Evolutionary conservation across 345 rosid genomes (phyloP).

Genomic region (Eucalyptus curtisii): DNA sequence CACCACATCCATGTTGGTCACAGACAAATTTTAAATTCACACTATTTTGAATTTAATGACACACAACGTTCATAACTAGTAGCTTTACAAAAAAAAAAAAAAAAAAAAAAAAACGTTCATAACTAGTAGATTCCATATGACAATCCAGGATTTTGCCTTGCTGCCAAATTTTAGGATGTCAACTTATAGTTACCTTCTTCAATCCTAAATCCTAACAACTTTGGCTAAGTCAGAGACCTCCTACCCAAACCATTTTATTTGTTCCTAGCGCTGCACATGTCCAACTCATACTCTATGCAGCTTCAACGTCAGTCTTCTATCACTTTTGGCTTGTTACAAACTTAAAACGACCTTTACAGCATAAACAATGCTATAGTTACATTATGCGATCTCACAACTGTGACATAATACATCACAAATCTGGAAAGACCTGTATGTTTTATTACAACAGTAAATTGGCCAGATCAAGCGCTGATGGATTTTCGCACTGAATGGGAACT

Average conservation of each 20-base stretch:
- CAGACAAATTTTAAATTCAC: neutral
- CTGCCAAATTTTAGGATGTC: neutral
- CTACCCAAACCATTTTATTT: neutral
- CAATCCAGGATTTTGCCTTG: neutral
- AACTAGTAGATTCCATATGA: neutral
- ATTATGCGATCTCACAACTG: neutral
- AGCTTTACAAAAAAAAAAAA: too few species aligned
- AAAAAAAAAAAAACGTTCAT: too few species aligned
- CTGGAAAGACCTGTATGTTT: neutral
- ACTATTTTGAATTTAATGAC: neutral
- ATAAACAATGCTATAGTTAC: neutral
- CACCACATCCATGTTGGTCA: neutral
- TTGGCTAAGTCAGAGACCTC: neutral
- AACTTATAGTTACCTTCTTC: neutral
- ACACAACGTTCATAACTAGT: neutral
- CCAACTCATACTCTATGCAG: neutral
- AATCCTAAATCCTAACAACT: neutral
- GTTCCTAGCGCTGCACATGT: neutral
- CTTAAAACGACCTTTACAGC: neutral
- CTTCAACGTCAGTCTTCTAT: neutral
- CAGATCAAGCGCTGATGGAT: neutral
- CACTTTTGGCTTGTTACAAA: neutral
- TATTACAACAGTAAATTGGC: neutral
- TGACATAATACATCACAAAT: neutral
- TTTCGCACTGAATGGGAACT: neutral